Base-by-base conservation (phyloP, 2,329 filamentous ascomycete species). In the Thielaviopsis populi region DNA sequence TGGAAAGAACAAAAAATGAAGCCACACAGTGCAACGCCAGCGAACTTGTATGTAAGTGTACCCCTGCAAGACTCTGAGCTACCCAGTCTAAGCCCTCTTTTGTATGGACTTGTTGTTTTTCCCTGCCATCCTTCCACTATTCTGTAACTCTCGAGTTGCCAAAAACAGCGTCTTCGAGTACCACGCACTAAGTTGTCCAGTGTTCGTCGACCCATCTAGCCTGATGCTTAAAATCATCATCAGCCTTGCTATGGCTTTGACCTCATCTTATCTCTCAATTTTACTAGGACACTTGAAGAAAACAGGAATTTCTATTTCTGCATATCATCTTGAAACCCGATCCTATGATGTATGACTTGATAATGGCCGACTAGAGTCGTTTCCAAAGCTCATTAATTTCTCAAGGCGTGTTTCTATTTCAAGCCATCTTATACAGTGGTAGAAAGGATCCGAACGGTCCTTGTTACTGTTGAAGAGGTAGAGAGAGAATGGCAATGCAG, bases 201-300 rank as follows among this genome's bases (percentile, higher is more conserved):
- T 56, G 8, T 33, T 33, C 13, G 2, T 22, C 53, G 6, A 37
- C 11, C 13, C 53, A 33, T 37, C 53, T 11, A 56, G 17, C 27
- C 17, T 37, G 27, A 33, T 10, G 7, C 30, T 37, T 37, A 10
- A 10, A 56, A 7, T 33, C 53, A 33, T 56, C 53, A n/a, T 56
- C 53, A 56, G 24, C 53, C 53, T 56, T 56, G 24, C 53, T 33
- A 56, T 56, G 53, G 27, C 53, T 56, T 33, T 56, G 53, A 33
- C 53, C 53, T 56, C 27, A 33, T n/a, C 13, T 19, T 33, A 33
- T 37, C 37, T 37, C 30, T 24, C 19, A 50, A 50, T 50, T 50
- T 50, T 6, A 50, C 46, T 50, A 50, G 46, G 24, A 24, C 19
- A 50, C 46, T n/a, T 24, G 41, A 19, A 46, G 41, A 60, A 30